phyloP scores from a whole-genome alignment of 2,329 filamentous ascomycete genomes.

The Penicillium sp. region DNA sequence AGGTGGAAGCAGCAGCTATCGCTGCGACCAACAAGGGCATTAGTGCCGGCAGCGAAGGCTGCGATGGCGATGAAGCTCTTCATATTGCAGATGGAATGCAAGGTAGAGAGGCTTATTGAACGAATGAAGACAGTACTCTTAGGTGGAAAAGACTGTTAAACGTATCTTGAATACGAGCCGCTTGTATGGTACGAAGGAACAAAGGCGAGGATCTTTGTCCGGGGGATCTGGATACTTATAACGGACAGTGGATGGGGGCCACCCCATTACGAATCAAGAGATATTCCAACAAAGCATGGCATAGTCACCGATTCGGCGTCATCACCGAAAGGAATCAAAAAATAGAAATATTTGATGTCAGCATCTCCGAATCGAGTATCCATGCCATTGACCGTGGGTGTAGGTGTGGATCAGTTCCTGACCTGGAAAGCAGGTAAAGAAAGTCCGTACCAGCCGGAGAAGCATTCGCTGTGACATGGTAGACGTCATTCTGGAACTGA shows the following conservation, averaged over 20 bases:
- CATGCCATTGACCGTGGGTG: constrained; percentile 8
- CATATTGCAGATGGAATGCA: constrained; percentile 28
- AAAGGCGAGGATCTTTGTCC: neutral
- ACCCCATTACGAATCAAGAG: constrained; percentile 10
- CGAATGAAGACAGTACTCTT: constrained; percentile 8
- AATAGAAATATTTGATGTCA: constrained; percentile 10
- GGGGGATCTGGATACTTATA: constrained; percentile 17
- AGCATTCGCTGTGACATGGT: constrained; percentile 7
- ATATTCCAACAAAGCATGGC: neutral
- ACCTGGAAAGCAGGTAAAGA: constrained; percentile 6
- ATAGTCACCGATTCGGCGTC: constrained; percentile 5
- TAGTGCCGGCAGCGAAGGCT: constrained; percentile 42
- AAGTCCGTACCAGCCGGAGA: constrained; percentile 21
- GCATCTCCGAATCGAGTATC: constrained; percentile 4
- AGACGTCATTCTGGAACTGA: constrained; percentile 22
- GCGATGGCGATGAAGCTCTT: constrained; percentile 39
- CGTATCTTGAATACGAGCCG: neutral
- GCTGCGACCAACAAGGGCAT: constrained; percentile 42
- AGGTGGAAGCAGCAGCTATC: constrained; percentile 55
- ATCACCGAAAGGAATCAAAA: constrained; percentile 11
- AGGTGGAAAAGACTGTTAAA: neutral
- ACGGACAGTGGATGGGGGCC: constrained; percentile 5
- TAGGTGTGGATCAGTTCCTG: constrained; percentile 8
- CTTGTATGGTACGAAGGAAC: neutral
- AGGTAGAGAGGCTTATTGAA: neutral